Conservation (phyloP, 129 eudicot species). For the Artemisia argyi region DNA sequence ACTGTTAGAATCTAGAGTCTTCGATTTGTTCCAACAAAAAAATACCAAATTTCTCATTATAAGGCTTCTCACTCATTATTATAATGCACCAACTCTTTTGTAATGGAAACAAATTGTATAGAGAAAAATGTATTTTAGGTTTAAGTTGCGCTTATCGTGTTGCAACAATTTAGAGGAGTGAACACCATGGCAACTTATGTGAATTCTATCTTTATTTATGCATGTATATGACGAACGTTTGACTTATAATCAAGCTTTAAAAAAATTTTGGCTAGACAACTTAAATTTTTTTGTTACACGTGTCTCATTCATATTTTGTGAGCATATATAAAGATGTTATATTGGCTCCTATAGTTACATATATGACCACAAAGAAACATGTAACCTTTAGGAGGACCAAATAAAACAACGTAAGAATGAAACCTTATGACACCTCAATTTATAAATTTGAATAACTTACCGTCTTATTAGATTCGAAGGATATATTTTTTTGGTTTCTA, state of each 20-base stretch:
- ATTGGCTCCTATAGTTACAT: neutral
- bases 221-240: constrained; percentile 45
- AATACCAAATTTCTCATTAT: no score
- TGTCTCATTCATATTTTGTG: neutral
- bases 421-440: neutral
- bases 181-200: no score
- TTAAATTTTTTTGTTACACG: neutral
- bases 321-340: neutral
- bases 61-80: no score
- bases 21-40: no score
- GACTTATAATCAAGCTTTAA: neutral
- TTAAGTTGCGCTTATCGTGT: no score
- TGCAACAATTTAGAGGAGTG: no score
- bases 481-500: neutral
- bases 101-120: no score
- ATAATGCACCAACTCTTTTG: no score
- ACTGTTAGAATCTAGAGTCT: no score
- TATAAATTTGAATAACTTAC: neutral
- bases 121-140: no score
- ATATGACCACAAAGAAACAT: neutral
- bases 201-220: constrained; percentile 65
- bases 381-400: neutral
- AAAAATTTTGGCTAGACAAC: neutral
- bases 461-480: neutral
- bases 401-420: neutral